A percentile compares a stretch with the other conserved stretches of the same genome.
phyloP scores from a whole-genome alignment of 306 rosid genomes.

The Prunus davidiana region DNA sequence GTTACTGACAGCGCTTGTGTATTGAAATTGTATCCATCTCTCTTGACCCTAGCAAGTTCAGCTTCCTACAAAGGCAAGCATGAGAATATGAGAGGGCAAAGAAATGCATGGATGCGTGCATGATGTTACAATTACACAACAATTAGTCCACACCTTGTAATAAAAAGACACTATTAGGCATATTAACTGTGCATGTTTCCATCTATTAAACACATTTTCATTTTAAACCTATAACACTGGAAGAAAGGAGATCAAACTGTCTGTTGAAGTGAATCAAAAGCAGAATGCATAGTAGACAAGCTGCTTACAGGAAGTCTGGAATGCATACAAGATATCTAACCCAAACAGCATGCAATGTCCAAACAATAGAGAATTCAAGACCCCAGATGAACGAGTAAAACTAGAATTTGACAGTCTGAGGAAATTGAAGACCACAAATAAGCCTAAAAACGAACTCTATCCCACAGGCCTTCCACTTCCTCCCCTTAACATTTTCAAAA shows the following conservation, averaged over 20 bases:
- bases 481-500: background rate
- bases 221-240: background rate
- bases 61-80: conserved; percentile 17
- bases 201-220: background rate
- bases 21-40: conserved; percentile 15
- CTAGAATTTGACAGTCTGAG: background rate
- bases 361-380: background rate
- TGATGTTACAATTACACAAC: background rate
- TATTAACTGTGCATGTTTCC: background rate
- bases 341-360: background rate
- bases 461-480: background rate
- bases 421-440: background rate
- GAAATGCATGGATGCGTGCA: background rate
- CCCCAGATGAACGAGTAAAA: background rate
- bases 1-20: conserved; percentile 6
- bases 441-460: background rate
- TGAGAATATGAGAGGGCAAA: background rate
- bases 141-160: background rate
- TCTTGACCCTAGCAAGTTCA: conserved; percentile 8
- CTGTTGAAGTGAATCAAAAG: background rate
- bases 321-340: background rate
- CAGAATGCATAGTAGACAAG: background rate
- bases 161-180: background rate
- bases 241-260: too few relatives aligned
- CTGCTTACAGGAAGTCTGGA: background rate